Conservation (phyloP, 345 rosid species). For the Salix udensis region DNA sequence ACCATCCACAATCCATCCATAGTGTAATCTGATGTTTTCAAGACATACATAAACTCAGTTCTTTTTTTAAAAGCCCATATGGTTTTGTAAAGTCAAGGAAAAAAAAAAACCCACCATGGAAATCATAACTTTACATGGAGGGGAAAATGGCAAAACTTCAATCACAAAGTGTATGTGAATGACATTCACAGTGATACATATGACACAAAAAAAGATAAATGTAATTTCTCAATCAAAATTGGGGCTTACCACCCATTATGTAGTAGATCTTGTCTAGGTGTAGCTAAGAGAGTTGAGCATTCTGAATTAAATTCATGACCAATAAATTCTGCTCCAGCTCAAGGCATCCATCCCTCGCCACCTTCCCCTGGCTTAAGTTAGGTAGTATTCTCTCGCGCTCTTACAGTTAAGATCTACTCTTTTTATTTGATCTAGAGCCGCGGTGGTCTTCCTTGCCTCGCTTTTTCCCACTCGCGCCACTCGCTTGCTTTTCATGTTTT, state of each 20-base stretch:
- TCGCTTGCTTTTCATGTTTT: constrained; percentile 43
- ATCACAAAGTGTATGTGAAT: background rate
- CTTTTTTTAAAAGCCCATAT: background rate
- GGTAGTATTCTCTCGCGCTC: background rate
- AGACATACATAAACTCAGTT: too few relatives aligned
- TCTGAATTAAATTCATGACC: background rate
- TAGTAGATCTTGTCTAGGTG: background rate
- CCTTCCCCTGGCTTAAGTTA: background rate
- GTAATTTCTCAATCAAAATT: background rate
- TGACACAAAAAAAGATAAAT: background rate
- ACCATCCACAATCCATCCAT: too few relatives aligned
- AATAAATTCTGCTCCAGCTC: background rate
- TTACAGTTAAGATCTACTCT: constrained; percentile 36
- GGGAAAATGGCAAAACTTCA: background rate
- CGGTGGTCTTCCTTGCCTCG: constrained; percentile 44
- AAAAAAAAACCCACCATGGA: background rate
- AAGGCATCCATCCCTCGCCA: background rate
- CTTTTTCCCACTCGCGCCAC: constrained; percentile 45
- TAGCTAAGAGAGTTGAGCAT: background rate
- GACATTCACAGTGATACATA: background rate
- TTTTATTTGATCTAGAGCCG: constrained; percentile 48
- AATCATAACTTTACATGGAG: background rate
- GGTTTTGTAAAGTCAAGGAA: background rate
- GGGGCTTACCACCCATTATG: background rate
- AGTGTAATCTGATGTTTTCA: too few relatives aligned